These are phyloP conservation scores for Talaromyces amestolkiae DNA, from an alignment of 2,329 filamentous ascomycete species.

Conservation along the genomic window DNA sequence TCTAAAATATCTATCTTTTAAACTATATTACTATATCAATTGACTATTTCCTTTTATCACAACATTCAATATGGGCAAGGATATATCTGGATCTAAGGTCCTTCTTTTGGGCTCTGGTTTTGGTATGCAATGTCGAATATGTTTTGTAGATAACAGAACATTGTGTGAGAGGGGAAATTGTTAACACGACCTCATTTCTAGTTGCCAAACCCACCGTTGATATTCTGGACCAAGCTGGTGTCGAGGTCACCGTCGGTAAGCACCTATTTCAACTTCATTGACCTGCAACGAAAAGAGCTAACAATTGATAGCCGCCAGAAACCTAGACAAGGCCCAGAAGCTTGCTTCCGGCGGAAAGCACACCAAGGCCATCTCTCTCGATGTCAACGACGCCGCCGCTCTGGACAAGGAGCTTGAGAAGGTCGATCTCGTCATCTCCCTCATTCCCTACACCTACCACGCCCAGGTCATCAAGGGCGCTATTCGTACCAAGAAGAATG, in stretches of 20 bases:
- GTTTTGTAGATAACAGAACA: background rate
- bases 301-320: slow-evolving; percentile 68
- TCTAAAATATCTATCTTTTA: background rate
- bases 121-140: slow-evolving; percentile 25
- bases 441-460: slow-evolving; percentile 93
- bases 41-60: background rate
- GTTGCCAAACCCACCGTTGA: slow-evolving; percentile 65
- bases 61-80: slow-evolving; percentile 33
- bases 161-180: background rate
- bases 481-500: slow-evolving; percentile 90
- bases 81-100: slow-evolving; percentile 40
- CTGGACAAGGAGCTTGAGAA: slow-evolving; percentile 78
- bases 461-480: slow-evolving; percentile 87
- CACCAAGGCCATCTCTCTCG: slow-evolving; percentile 74
- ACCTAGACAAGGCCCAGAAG: slow-evolving; percentile 71
- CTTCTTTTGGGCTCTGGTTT: slow-evolving; percentile 41
- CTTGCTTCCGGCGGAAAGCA: slow-evolving; percentile 70
- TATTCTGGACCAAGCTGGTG: slow-evolving; percentile 59
- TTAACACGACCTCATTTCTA: slow-evolving; percentile 19
- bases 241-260: slow-evolving; percentile 65
- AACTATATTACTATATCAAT: background rate
- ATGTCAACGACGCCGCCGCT: slow-evolving; percentile 72
- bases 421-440: slow-evolving; percentile 72
- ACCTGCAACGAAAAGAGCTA: background rate
- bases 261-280: slow-evolving; percentile 16